Percentiles rank a stretch among this genome's conserved stretches.
Evolutionary conservation across 345 rosid species (phyloP).

Genomic region (Syzygium jambos): DNA sequence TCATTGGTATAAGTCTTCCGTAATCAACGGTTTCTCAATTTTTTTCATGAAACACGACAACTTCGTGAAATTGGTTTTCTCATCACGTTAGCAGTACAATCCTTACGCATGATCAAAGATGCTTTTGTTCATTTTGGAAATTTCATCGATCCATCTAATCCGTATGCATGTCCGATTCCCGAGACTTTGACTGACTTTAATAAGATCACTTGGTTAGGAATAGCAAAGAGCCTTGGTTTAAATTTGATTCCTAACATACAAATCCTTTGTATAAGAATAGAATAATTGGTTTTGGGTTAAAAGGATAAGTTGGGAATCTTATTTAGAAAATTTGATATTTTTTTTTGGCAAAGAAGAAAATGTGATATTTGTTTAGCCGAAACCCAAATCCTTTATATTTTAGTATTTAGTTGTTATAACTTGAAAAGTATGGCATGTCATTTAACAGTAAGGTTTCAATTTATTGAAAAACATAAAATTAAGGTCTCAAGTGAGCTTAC

Average conservation of each 20-base stretch:
- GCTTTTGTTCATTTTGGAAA: too few species aligned
- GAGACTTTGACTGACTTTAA: too few species aligned
- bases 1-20: too few species aligned
- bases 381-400: background rate
- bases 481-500: background rate
- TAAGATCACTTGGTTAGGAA: too few species aligned
- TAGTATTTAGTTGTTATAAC: background rate
- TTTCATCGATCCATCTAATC: too few species aligned
- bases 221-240: background rate
- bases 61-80: too few species aligned
- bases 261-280: background rate
- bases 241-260: background rate
- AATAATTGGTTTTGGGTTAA: background rate
- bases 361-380: background rate
- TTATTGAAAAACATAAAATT: background rate
- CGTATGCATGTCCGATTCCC: too few species aligned
- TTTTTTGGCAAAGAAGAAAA: too few species aligned
- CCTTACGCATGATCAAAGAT: too few species aligned
- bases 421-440: background rate
- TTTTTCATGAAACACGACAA: too few species aligned
- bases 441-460: background rate
- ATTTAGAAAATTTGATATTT: background rate
- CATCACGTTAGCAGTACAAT: too few species aligned
- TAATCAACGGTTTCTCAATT: too few species aligned
- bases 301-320: background rate